phyloP scores from a whole-genome alignment of 139 green algal species.

The Microglena sp. region DNA sequence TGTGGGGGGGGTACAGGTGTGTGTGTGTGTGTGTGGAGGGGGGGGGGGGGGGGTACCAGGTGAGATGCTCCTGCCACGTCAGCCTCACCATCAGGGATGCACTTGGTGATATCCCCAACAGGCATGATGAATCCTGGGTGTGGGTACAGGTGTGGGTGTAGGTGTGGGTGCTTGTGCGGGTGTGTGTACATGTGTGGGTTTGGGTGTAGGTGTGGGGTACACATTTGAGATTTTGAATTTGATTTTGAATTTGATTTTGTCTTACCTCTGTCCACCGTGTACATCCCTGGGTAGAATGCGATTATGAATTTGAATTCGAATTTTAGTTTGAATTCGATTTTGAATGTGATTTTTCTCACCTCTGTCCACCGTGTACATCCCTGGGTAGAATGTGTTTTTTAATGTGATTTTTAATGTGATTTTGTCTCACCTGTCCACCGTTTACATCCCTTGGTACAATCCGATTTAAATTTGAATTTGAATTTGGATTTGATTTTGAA shows the following conservation, averaged over 20 bases:
- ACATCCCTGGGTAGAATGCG: conserved; percentile 72
- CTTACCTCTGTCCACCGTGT: conserved; percentile 49
- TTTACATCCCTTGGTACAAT: conserved; percentile 73
- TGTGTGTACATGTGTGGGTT: too few relatives aligned
- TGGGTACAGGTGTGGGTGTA: neutral
- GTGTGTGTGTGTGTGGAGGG: too few relatives aligned
- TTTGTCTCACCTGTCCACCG: too few relatives aligned
- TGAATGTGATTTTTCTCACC: neutral
- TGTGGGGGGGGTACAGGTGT: too few relatives aligned
- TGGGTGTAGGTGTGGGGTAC: too few relatives aligned
- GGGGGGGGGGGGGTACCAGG: too few relatives aligned
- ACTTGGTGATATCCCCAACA: conserved; percentile 90
- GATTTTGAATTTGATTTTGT: too few relatives aligned
- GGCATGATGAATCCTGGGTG: conserved; percentile 80
- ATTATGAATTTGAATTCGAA: conserved; percentile 86
- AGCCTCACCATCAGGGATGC: conserved; percentile 83
- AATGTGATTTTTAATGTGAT: too few relatives aligned
- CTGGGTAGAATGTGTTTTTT: neutral
- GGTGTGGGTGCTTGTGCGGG: neutral
- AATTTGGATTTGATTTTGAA: too few relatives aligned
- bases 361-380: neutral
- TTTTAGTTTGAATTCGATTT: too few relatives aligned
- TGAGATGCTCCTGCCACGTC: conserved; percentile 98
- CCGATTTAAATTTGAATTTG: conserved; percentile 86
- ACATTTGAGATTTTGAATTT: too few relatives aligned